Base-by-base conservation (phyloP, 768 basidiomycete species). In the Amanita thiersii region DNA sequence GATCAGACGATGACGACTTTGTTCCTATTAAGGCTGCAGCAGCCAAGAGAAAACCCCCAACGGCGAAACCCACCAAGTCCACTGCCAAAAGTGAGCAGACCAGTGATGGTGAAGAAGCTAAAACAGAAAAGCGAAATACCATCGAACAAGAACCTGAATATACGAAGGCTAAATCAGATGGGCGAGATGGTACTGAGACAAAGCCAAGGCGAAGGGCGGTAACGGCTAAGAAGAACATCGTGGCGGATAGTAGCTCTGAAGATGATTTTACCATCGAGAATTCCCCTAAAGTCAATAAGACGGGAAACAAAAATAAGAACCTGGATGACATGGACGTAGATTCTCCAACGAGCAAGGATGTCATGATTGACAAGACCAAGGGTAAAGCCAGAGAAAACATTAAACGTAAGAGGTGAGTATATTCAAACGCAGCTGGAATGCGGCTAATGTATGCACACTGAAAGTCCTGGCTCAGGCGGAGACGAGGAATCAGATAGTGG, bases 371-470 rank as follows among this genome's bases (percentile, higher is more conserved):
- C 50, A 56, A 45, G 52, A 46, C 3, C 49, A 54, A 52, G 36
- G 60, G 50, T 18, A 58, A 61, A 43, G 54, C 40, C 23, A 47
- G 53, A 37, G 46, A 37, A 10, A 31, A 53, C 11, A 55, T 62
- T 32, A 88, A 88, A 60, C 77, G 84, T 31, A 89, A 87, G 60
- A 83, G 75, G 86, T 81, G 45, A 32, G 50, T 35, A 15, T 36
- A 26, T 4, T 30, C 8, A 21, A 37, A 20, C 15, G 25, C 4
- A 3, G 15, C 11, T 43, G 11, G 29, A 11, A 37, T 12, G 30
- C 36, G 5, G 40, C 37, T 44, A 19, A 33, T 14, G 46, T 30
- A 45, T 41, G 4, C 35, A 19, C 24, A 19, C 42, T 19, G 29
- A 40, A 45, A 73, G 69, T 34, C 56, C 58, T 20, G 56, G 50